phyloP scores from a whole-genome alignment of 78 protist species.

The Mantamonas sphyraenae region DNA sequence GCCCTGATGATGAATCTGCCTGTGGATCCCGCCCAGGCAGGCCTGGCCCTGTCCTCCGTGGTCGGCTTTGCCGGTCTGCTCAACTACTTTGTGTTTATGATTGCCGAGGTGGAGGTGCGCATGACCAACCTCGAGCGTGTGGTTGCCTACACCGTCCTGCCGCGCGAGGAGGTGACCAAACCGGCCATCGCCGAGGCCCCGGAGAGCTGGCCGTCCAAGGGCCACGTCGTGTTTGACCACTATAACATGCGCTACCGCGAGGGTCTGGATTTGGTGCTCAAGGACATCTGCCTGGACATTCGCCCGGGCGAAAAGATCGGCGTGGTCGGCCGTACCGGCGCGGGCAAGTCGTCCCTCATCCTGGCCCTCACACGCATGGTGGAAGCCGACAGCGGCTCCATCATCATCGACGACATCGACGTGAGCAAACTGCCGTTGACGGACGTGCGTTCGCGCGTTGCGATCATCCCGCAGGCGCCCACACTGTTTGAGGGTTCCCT shows the following conservation, averaged over 20 bases:
- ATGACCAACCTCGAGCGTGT: slow-evolving; percentile 49
- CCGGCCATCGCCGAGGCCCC: slow-evolving; percentile 5
- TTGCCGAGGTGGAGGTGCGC: slow-evolving; percentile 24
- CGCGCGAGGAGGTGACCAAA: slow-evolving; percentile 15
- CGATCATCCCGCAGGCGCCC: slow-evolving; percentile 76
- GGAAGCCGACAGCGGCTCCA: slow-evolving; percentile 47
- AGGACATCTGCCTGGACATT: slow-evolving; percentile 38
- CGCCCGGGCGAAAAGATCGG: slow-evolving; percentile 74
- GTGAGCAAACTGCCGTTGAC: slow-evolving; percentile 24
- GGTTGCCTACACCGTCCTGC: slow-evolving; percentile 27
- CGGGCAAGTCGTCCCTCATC: slow-evolving; percentile 78
- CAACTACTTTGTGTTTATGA: slow-evolving; percentile 1
- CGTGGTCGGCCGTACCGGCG: slow-evolving; percentile 93
- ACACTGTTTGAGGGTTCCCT: slow-evolving; percentile 27
- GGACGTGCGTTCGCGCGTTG: slow-evolving; percentile 48
- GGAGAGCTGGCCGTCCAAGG: slow-evolving; percentile 31
- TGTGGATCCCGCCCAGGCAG: slow-evolving; percentile 21
- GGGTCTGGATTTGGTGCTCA: slow-evolving; percentile 6
- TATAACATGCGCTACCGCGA: slow-evolving; percentile 33
- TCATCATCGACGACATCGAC: slow-evolving; percentile 46
- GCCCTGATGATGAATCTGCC: no score
- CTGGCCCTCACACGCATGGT: slow-evolving; percentile 70
- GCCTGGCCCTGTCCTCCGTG: slow-evolving; percentile 7
- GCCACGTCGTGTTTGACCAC: slow-evolving; percentile 3
- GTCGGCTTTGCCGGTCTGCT: slow-evolving; percentile 2